Evolutionary conservation across 768 basidiomycete species (phyloP).

Genomic region (Phanerochaete carnosa): DNA sequence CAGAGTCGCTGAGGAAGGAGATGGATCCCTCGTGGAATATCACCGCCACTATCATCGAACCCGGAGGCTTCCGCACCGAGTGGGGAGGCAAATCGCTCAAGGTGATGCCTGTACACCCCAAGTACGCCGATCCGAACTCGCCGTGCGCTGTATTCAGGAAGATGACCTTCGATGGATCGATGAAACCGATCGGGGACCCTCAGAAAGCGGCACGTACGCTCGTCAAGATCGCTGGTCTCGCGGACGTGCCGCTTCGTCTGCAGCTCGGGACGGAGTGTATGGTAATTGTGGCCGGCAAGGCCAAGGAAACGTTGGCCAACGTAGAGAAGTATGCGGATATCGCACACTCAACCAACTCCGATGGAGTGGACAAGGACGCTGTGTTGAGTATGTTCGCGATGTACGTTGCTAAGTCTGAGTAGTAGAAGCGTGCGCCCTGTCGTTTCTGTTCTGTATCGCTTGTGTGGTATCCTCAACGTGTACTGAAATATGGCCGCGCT

Average conservation of each 20-base stretch:
- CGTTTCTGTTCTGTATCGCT: too few species aligned
- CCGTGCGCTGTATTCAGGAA: slow-evolving; percentile 2
- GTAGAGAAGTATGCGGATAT: slow-evolving; percentile 9
- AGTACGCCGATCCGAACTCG: slow-evolving; percentile 7
- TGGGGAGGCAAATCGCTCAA: slow-evolving; percentile 15
- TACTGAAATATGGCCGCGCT: too few species aligned
- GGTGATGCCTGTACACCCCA: not conserved
- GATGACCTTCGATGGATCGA: not conserved
- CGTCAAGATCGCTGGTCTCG: slow-evolving; percentile 9
- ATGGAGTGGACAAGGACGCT: slow-evolving; percentile 9
- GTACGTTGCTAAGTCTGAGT: not conserved
- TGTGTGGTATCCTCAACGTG: too few species aligned
- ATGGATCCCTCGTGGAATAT: slow-evolving; percentile 47
- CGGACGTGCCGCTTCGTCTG: slow-evolving; percentile 11
- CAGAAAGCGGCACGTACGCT: slow-evolving; percentile 14
- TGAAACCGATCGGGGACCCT: slow-evolving; percentile 13
- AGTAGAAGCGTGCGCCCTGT: too few species aligned
- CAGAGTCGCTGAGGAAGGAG: slow-evolving; percentile 36
- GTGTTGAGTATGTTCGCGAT: slow-evolving; percentile 6
- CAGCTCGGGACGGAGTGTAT: slow-evolving; percentile 17
- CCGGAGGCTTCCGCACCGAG: slow-evolving; percentile 19
- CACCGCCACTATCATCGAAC: slow-evolving; percentile 30
- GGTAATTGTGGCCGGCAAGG: slow-evolving; percentile 12
- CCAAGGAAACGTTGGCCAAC: slow-evolving; percentile 12
- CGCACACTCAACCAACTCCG: slow-evolving; percentile 11